Conservation (phyloP, 192 early-diverging fungal genomes). For the Nowakowskiella sp. region DNA sequence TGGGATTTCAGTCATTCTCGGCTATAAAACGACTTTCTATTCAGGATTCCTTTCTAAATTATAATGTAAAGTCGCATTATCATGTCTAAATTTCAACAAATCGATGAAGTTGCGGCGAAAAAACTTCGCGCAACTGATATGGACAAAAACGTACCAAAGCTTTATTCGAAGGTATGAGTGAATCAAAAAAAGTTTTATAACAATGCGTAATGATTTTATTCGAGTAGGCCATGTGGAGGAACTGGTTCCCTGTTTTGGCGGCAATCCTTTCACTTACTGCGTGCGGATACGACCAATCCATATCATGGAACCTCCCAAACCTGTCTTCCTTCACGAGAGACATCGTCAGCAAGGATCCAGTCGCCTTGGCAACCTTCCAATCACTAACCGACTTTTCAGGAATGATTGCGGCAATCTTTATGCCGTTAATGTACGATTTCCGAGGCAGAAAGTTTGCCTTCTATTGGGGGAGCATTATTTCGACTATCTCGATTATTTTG, state of each 20-base stretch:
- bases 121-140: no score
- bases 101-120: no score
- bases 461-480: neutral
- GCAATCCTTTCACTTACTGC: neutral
- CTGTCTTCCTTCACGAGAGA: neutral
- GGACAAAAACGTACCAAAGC: no score
- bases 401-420: neutral
- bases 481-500: neutral
- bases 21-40: no score
- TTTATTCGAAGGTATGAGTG: no score
- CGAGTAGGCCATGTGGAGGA: constrained; percentile 2
- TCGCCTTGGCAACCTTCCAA: neutral
- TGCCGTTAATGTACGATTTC: neutral
- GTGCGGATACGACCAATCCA: neutral
- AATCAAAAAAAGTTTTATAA: no score
- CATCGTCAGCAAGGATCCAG: neutral
- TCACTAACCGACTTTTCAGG: neutral
- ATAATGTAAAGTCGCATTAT: no score
- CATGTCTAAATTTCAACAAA: no score
- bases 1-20: no score
- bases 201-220: no score
- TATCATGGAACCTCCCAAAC: neutral
- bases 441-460: neutral
- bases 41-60: no score
- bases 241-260: neutral